Conservation (phyloP, 768 basidiomycete species). For the Trametes sanguinea region DNA sequence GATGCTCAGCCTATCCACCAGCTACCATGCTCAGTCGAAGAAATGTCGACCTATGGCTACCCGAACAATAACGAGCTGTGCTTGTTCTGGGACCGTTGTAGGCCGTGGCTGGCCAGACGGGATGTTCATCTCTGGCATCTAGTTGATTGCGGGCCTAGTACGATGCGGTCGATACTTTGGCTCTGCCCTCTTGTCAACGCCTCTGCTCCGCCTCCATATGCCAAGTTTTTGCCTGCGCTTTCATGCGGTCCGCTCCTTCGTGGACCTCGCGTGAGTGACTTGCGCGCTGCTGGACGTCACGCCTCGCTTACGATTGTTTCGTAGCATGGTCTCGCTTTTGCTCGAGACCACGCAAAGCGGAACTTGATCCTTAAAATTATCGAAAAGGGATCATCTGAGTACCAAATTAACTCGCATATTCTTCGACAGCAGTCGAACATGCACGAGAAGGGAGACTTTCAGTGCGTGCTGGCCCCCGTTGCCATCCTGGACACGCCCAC, state of each 20-base stretch:
- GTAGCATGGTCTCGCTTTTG: too few species aligned
- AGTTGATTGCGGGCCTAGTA: background rate
- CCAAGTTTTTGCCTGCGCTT: too few species aligned
- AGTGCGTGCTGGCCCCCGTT: background rate
- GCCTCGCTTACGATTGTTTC: too few species aligned
- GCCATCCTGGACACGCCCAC: slow-evolving; percentile 4
- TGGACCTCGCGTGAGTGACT: too few species aligned
- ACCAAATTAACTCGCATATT: background rate
- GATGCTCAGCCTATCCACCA: too few species aligned
- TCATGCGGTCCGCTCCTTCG: too few species aligned
- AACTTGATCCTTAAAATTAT: background rate
- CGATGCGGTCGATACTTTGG: background rate
- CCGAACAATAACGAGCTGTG: background rate
- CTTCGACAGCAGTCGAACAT: too few species aligned
- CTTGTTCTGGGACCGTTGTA: background rate
- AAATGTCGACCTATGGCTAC: too few species aligned
- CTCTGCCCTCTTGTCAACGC: background rate
- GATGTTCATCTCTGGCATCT: background rate
- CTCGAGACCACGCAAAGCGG: too few species aligned
- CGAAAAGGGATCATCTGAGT: background rate
- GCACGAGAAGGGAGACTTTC: background rate
- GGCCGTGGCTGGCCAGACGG: background rate
- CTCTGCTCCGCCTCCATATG: background rate
- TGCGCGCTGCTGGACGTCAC: too few species aligned
- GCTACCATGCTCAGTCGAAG: too few species aligned